Percentiles rank a stretch among this genome's conserved stretches.
Evolutionary conservation across 768 basidiomycete genomes (phyloP).

Genomic region (Lanmaoa pseudosensibilis): DNA sequence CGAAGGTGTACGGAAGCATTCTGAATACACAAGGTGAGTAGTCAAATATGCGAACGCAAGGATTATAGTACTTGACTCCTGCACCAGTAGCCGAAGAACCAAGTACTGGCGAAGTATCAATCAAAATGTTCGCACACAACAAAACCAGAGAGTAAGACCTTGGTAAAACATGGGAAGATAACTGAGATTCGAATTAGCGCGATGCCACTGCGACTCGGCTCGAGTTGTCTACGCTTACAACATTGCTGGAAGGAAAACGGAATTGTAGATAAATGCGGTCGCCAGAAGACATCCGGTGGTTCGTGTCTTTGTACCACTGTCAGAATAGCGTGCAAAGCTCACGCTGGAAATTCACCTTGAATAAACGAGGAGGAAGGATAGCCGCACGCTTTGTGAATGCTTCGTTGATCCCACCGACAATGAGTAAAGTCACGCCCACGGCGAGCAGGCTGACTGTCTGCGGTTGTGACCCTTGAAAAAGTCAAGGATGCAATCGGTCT

Average conservation of each 20-base stretch:
- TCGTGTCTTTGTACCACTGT: slow-evolving; percentile 49
- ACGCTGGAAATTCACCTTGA: slow-evolving; percentile 45
- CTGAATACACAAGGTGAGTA: slow-evolving; percentile 32
- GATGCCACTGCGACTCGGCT: no score
- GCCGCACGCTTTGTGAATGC: slow-evolving; percentile 59
- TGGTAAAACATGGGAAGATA: slow-evolving; percentile 81
- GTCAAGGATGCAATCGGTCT: background rate
- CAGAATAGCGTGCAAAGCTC: background rate
- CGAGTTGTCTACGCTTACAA: slow-evolving; percentile 15
- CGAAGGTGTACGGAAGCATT: slow-evolving; percentile 73
- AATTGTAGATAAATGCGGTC: slow-evolving; percentile 58
- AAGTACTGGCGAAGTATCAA: slow-evolving; percentile 38
- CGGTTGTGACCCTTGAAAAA: slow-evolving; percentile 49
- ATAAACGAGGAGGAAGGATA: slow-evolving; percentile 72
- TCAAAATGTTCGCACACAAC: background rate
- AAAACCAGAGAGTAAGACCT: slow-evolving; percentile 17
- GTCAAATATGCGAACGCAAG: background rate
- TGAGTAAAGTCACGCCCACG: slow-evolving; percentile 52
- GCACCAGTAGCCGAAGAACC: slow-evolving; percentile 71
- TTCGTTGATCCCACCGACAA: slow-evolving; percentile 57
- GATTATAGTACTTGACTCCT: slow-evolving; percentile 65
- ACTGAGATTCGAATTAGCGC: slow-evolving; percentile 13
- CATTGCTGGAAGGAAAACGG: slow-evolving; percentile 54
- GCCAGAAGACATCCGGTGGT: slow-evolving; percentile 63
- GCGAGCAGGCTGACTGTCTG: slow-evolving; percentile 58